phyloP scores from a whole-genome alignment of 495 filamentous ascomycete genomes.

The Hyaloscypha finlandica region DNA sequence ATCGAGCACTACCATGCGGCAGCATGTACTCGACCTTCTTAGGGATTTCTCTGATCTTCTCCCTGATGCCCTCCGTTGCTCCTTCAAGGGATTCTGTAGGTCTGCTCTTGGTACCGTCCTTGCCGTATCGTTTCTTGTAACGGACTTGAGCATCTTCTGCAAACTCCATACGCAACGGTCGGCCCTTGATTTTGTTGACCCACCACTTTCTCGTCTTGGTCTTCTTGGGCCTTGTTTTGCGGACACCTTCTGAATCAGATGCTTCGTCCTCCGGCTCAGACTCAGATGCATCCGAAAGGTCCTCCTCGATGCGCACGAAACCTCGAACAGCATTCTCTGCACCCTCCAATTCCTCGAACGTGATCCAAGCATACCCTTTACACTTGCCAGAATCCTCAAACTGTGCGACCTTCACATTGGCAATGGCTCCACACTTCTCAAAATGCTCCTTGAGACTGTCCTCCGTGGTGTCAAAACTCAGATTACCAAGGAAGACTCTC shows the following conservation, averaged over 20 bases:
- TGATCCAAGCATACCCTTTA: constrained; percentile 95
- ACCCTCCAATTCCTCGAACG: constrained; percentile 76
- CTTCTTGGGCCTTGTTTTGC: constrained; percentile 49
- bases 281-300: constrained; percentile 54
- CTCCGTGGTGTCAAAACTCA: constrained; percentile 81
- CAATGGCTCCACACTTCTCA: constrained; percentile 75
- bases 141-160: constrained; percentile 84
- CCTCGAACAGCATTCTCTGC: constrained; percentile 81
- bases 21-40: constrained; percentile 45
- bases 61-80: constrained; percentile 22
- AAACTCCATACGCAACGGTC: constrained; percentile 83
- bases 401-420: constrained; percentile 81
- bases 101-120: constrained; percentile 49
- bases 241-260: constrained; percentile 24
- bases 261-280: constrained; percentile 44
- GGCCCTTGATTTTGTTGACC: constrained; percentile 77
- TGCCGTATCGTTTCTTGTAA: constrained; percentile 92
- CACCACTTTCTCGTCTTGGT: constrained; percentile 70
- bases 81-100: constrained; percentile 8
- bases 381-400: constrained; percentile 98
- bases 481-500: constrained; percentile 90
- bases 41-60: not conserved
- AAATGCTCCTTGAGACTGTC: constrained; percentile 80
- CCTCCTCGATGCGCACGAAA: constrained; percentile 66
- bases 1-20: constrained; percentile 43